Percentiles rank a stretch among this genome's conserved stretches.
Conservation (phyloP, 2,329 filamentous ascomycete species). For the Pseudopithomyces chartarum region DNA sequence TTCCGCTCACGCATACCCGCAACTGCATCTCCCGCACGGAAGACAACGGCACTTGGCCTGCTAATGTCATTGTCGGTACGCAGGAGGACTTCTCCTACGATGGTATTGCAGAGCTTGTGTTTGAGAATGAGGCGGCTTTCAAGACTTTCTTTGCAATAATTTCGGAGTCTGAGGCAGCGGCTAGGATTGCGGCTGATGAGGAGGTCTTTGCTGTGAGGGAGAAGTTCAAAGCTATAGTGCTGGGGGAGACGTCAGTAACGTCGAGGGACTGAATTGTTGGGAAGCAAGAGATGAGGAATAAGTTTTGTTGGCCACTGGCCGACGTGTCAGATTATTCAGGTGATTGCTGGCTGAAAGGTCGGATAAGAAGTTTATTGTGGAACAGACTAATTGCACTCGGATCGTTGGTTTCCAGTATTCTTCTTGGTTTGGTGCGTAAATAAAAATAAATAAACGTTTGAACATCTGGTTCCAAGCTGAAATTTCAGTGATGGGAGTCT, state of each 20-base stretch:
- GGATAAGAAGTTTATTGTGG: too few relatives aligned
- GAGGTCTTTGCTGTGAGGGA: slow-evolving; percentile 9
- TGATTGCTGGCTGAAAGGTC: too few relatives aligned
- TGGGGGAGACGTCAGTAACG: slow-evolving; percentile 5
- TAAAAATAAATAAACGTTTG: too few relatives aligned
- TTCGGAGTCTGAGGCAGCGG: slow-evolving; percentile 9
- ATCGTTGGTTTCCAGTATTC: too few relatives aligned
- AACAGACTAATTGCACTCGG: too few relatives aligned
- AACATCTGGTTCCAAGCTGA: too few relatives aligned
- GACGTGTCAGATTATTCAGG: too few relatives aligned
- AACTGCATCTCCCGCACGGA: slow-evolving; percentile 9
- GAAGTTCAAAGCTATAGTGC: slow-evolving; percentile 12
- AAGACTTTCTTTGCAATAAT: slow-evolving; percentile 10
- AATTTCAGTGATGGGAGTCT: too few relatives aligned
- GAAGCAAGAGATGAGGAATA: not conserved
- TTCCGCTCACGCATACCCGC: slow-evolving; percentile 12
- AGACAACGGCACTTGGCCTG: slow-evolving; percentile 4
- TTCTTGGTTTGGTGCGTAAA: too few relatives aligned
- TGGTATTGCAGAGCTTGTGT: slow-evolving; percentile 16
- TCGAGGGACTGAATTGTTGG: not conserved
- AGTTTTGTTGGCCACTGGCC: too few relatives aligned
- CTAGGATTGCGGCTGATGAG: slow-evolving; percentile 7
- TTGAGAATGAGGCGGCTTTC: slow-evolving; percentile 9
- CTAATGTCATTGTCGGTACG: slow-evolving; percentile 6
- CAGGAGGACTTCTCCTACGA: slow-evolving; percentile 15